Conservation (phyloP, 2,329 filamentous ascomycete genomes). For the Botrytis hyacinthi region DNA sequence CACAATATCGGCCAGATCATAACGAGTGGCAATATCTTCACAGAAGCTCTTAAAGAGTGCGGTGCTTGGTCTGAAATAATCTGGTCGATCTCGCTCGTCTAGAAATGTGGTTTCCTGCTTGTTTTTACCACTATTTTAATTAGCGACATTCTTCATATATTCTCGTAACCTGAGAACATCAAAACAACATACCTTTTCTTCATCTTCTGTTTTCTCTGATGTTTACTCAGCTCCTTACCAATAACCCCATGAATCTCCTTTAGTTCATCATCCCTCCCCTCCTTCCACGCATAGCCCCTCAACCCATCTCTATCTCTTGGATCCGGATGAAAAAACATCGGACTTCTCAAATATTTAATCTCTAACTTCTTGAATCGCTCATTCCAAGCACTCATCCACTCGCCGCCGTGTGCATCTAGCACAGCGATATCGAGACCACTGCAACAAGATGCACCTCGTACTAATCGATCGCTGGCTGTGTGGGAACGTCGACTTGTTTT, state of each 20-base stretch:
- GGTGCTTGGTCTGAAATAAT: constrained; percentile 66
- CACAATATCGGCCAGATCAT: constrained; percentile 57
- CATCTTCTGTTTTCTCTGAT: constrained; percentile 64
- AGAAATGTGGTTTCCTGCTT: constrained; percentile 40
- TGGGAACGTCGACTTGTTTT: constrained; percentile 38
- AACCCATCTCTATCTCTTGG: constrained; percentile 72
- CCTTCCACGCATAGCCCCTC: constrained; percentile 64
- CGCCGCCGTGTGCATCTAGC: constrained; percentile 60
- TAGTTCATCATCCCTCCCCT: constrained; percentile 58
- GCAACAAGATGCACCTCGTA: constrained; percentile 25
- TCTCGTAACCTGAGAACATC: neutral
- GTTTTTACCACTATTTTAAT: constrained; percentile 39
- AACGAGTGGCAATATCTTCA: constrained; percentile 54
- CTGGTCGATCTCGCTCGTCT: constrained; percentile 65
- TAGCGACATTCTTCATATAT: neutral
- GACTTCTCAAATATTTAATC: constrained; percentile 71
- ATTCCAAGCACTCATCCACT: constrained; percentile 72
- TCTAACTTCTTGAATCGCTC: constrained; percentile 64
- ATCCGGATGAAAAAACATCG: constrained; percentile 82
- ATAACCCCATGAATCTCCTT: constrained; percentile 72
- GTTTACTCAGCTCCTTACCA: constrained; percentile 77
- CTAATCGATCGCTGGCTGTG: constrained; percentile 39
- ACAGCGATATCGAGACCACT: constrained; percentile 51
- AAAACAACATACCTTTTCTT: constrained; percentile 44
- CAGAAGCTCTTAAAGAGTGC: constrained; percentile 63